These are phyloP conservation scores for Solanum chilense DNA, from an alignment of 257 asterid genomes.

Conservation along the genomic window DNA sequence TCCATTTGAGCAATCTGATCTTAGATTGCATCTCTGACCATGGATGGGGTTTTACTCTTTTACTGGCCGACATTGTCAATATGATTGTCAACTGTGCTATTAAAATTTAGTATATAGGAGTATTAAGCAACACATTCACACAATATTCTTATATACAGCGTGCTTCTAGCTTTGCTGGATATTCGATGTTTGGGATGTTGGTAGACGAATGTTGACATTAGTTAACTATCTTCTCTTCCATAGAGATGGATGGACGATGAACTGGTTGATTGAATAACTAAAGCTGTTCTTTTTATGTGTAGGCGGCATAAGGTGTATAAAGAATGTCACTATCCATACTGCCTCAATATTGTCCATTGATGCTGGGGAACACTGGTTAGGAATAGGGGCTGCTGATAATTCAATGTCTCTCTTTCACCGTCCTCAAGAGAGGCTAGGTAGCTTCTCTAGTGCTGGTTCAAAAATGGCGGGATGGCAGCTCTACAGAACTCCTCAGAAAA, in stretches of 20 bases:
- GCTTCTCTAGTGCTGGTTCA: constrained; percentile 55
- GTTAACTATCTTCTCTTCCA: neutral
- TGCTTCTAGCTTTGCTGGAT: neutral
- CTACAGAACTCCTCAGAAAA: constrained; percentile 80
- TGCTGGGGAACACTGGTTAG: constrained; percentile 94
- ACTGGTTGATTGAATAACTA: neutral
- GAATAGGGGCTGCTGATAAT: constrained; percentile 95
- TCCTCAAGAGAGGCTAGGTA: constrained; percentile 89
- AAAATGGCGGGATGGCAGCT: constrained; percentile 97
- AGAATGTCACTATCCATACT: constrained; percentile 72
- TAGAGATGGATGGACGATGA: neutral
- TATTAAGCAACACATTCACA: neutral
- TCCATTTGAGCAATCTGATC: neutral
- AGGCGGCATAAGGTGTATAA: constrained; percentile 74
- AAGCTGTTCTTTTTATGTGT: neutral
- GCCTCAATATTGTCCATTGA: constrained; percentile 72
- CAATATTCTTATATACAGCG: neutral
- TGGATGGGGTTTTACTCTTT: neutral
- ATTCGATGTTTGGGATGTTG: neutral
- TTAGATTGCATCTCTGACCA: neutral
- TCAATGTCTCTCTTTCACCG: constrained; percentile 97
- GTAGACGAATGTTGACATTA: neutral
- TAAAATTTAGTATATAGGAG: neutral
- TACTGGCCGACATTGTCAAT: neutral
- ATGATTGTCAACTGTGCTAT: neutral